These are phyloP conservation scores for Aquanectria penicillioides DNA, from an alignment of 2,329 filamentous ascomycete genomes.

Conservation along the genomic window DNA sequence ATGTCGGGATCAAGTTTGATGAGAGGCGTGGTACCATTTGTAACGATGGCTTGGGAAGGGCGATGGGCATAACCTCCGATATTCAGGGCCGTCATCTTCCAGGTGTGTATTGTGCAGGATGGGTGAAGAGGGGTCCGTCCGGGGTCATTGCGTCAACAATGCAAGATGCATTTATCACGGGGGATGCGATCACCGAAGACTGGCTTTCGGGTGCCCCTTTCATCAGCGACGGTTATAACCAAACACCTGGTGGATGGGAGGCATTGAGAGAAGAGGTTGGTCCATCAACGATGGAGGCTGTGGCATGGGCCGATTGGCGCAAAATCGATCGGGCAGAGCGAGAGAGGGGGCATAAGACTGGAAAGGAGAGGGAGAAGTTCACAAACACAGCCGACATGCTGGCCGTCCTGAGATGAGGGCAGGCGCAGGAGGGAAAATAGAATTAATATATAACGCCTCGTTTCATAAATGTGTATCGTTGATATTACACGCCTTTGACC, in stretches of 20 bases:
- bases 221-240: constrained; percentile 36
- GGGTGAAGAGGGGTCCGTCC: constrained; percentile 94
- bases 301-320: constrained; percentile 87
- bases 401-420: constrained; percentile 54
- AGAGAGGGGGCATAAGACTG: constrained; percentile 69
- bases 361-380: constrained; percentile 83
- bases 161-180: constrained; percentile 91
- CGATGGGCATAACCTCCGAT: constrained; percentile 55
- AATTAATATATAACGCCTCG: constrained; percentile 41
- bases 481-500: constrained; percentile 69
- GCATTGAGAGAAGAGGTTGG: constrained; percentile 71
- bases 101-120: constrained; percentile 92
- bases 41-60: constrained; percentile 83
- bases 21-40: constrained; percentile 76
- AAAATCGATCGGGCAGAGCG: constrained; percentile 84
- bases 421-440: constrained; percentile 22
- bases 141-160: constrained; percentile 97
- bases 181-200: constrained; percentile 84
- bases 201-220: constrained; percentile 64
- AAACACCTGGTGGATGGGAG: constrained; percentile 73
- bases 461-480: constrained; percentile 27
- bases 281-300: constrained; percentile 65
- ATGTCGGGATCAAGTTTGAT: constrained; percentile 83
- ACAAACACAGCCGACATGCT: constrained; percentile 68
- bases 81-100: constrained; percentile 56